phyloP scores from a whole-genome alignment of 2,329 filamentous ascomycete genomes.

The Raffaelea ambrosiae region DNA sequence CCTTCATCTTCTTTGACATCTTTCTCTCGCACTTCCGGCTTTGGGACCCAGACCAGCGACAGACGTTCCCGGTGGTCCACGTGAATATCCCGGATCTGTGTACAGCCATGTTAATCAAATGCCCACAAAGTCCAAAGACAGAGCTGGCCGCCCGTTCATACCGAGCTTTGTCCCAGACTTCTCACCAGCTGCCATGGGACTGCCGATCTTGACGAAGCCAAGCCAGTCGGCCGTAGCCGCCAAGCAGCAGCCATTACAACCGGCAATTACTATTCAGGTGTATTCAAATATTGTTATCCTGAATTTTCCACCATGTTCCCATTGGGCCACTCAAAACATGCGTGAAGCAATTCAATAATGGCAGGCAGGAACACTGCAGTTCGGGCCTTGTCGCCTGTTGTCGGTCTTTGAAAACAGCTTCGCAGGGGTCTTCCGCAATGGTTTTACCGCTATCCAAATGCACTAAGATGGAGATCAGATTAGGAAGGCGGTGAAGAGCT shows the following conservation, averaged over 20 bases:
- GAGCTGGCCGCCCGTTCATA: background rate
- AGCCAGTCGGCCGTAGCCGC: background rate
- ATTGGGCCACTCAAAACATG: too few species aligned
- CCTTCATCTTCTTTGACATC: constrained; percentile 47
- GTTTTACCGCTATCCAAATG: too few species aligned
- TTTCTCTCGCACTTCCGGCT: constrained; percentile 46
- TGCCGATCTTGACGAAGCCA: background rate
- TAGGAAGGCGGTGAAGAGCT: constrained; percentile 12
- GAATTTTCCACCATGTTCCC: too few species aligned
- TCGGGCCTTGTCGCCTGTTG: too few species aligned
- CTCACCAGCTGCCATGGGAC: background rate
- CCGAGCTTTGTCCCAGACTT: background rate
- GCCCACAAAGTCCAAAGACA: background rate
- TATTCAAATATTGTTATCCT: too few species aligned
- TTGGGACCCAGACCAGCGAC: constrained; percentile 73
- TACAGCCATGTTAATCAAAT: background rate
- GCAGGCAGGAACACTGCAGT: too few species aligned
- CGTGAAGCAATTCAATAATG: too few species aligned
- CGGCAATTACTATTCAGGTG: too few species aligned
- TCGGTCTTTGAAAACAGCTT: too few species aligned
- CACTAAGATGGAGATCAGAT: background rate
- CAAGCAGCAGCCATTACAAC: background rate
- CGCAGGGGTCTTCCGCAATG: too few species aligned
- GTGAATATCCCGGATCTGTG: constrained; percentile 10
- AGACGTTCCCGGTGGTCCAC: constrained; percentile 35